Evolutionary conservation across 2,329 filamentous ascomycete genomes (phyloP).

Genomic region (Colletotrichum liaoningense): DNA sequence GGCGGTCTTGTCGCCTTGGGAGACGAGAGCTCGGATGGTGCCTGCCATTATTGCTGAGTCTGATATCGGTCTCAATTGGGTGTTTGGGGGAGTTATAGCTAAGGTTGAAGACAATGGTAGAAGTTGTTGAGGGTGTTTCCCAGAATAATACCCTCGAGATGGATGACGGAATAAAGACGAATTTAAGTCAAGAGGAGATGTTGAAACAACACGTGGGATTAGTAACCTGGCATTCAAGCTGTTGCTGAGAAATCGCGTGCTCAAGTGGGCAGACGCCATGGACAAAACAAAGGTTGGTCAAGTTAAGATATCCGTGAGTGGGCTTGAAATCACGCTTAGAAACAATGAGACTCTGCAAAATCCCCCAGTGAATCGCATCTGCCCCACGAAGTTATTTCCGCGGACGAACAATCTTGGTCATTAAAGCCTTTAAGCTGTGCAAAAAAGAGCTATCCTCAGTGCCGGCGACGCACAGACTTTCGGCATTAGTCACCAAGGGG

Average conservation of each 20-base stretch:
- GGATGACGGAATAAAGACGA: neutral
- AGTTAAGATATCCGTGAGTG: no score
- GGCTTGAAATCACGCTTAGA: neutral
- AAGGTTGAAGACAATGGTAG: neutral
- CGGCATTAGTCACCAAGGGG: neutral
- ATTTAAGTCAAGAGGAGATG: neutral
- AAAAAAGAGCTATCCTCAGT: neutral
- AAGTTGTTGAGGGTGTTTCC: neutral
- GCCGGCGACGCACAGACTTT: neutral
- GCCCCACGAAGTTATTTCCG: neutral
- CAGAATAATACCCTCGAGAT: neutral
- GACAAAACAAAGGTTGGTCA: neutral
- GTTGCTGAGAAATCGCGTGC: neutral
- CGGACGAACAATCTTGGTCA: neutral
- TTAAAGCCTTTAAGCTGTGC: neutral
- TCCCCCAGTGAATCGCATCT: neutral
- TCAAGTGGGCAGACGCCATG: neutral
- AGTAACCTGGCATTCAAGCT: neutral
- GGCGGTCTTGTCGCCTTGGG: conserved; percentile 42
- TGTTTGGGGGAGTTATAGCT: accelerated
- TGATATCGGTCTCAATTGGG: no score
- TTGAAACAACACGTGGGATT: neutral
- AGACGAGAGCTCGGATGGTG: conserved; percentile 47
- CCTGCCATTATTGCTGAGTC: neutral
- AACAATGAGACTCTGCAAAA: neutral